These are phyloP conservation scores for Neonectria ditissima DNA, from an alignment of 2,329 filamentous ascomycete species.

Conservation along the genomic window DNA sequence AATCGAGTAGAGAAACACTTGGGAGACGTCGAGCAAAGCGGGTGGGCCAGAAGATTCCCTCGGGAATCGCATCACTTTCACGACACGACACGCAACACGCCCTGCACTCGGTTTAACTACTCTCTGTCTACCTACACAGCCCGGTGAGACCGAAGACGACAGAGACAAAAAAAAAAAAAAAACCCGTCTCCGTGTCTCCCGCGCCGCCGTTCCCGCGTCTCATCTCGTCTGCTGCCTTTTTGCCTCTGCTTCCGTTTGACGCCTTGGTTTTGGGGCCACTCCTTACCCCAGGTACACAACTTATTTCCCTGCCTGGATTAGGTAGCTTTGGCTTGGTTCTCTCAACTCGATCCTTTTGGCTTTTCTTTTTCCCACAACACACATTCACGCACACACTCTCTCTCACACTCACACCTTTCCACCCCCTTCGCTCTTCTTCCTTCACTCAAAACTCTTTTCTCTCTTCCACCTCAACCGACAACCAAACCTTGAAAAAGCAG, in stretches of 20 bases:
- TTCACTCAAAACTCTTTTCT: background rate
- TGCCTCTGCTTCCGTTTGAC: background rate
- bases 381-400: background rate
- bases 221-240: background rate
- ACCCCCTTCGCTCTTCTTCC: background rate
- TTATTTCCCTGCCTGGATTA: background rate
- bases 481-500: conserved; percentile 5
- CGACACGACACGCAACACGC: conserved; percentile 12
- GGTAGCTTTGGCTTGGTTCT: conserved; percentile 2
- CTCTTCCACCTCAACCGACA: background rate
- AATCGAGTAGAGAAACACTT: background rate
- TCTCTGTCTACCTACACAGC: background rate
- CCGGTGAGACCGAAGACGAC: conserved; percentile 2
- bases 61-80: conserved; percentile 15
- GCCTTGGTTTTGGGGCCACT: conserved; percentile 15
- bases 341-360: background rate
- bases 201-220: background rate
- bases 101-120: background rate
- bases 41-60: conserved; percentile 18
- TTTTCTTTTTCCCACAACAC: background rate
- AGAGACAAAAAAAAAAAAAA: too few relatives aligned
- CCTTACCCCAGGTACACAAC: conserved; percentile 3
- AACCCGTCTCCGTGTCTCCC: conserved; percentile 7
- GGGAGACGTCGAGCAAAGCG: too few relatives aligned
- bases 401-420: background rate